A percentile compares a stretch with the other conserved stretches of the same genome.
Evolutionary conservation across 768 basidiomycete genomes (phyloP).

Genomic region (Terana coerulea): DNA sequence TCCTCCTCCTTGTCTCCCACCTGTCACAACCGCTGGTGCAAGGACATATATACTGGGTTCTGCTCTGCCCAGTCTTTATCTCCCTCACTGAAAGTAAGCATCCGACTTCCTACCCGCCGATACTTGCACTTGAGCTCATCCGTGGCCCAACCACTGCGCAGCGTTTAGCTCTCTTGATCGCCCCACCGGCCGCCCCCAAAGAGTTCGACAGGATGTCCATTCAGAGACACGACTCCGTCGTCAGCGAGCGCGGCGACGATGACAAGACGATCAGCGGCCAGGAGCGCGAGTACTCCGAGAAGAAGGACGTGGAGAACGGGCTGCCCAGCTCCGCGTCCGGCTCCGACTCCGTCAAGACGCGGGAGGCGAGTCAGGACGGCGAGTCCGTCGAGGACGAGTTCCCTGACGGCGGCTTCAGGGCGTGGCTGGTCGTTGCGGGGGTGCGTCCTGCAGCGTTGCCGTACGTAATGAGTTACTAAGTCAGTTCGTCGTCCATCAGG

Average conservation of each 20-base stretch:
- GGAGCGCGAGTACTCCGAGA: constrained; percentile 4
- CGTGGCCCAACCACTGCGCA: too few species aligned
- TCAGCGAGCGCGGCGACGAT: constrained; percentile 1
- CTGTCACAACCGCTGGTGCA: too few species aligned
- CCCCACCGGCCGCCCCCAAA: background rate
- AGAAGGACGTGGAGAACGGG: constrained; percentile 9
- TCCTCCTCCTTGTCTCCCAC: too few species aligned
- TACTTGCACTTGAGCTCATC: too few species aligned
- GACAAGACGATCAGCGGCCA: constrained; percentile 10
- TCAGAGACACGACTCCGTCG: background rate
- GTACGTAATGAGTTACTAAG: background rate
- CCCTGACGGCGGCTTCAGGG: constrained; percentile 42
- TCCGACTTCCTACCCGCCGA: too few species aligned
- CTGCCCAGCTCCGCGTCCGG: constrained; percentile 1
- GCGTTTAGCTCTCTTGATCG: background rate
- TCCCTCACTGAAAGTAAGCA: too few species aligned
- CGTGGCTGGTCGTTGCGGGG: constrained; percentile 40
- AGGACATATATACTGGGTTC: too few species aligned
- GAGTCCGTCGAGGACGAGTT: constrained; percentile 19
- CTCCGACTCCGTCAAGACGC: constrained; percentile 9
- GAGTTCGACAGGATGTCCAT: background rate
- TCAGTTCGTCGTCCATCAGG: constrained; percentile 12
- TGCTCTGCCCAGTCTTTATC: too few species aligned
- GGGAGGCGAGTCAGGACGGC: background rate
- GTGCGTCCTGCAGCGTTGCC: constrained; percentile 23